Percentiles rank a stretch among this genome's conserved stretches.
Evolutionary conservation across 306 rosid species (phyloP).

Genomic region (Delonix regia): DNA sequence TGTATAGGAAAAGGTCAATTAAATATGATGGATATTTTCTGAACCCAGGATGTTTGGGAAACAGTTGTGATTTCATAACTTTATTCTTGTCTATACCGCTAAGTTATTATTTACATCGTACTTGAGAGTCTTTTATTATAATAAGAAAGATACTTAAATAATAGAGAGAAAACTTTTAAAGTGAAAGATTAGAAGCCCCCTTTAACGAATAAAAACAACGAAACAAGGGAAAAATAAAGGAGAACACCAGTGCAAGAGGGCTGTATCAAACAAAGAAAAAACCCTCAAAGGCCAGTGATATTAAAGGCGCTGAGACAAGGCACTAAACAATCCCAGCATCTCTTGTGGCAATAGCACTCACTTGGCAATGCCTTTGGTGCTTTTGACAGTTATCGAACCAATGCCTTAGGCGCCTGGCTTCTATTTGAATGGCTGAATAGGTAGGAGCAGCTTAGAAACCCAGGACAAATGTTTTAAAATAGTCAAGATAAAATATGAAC

Average conservation of each 20-base stretch:
- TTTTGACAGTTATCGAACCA: too few relatives aligned
- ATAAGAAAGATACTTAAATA: background rate
- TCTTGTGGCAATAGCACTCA: too few relatives aligned
- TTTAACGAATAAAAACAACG: background rate
- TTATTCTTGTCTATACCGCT: background rate
- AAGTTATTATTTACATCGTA: background rate
- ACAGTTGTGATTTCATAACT: background rate
- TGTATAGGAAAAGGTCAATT: background rate
- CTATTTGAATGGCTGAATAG: too few relatives aligned
- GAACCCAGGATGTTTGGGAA: conserved; percentile 4
- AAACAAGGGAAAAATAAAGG: background rate
- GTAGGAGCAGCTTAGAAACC: too few relatives aligned
- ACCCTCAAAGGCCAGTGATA: too few relatives aligned
- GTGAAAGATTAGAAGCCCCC: background rate
- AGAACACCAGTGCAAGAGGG: background rate
- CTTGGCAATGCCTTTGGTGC: too few relatives aligned
- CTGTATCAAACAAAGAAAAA: background rate
- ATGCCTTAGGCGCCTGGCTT: too few relatives aligned
- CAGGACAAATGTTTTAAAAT: too few relatives aligned
- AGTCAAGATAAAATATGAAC: too few relatives aligned
- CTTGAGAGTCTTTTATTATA: background rate
- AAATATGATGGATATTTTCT: background rate
- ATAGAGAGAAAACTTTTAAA: background rate
- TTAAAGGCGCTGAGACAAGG: too few relatives aligned
- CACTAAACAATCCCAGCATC: too few relatives aligned